Conservation (phyloP, 2,329 filamentous ascomycete species). For the Colletotrichum higginsianum region DNA sequence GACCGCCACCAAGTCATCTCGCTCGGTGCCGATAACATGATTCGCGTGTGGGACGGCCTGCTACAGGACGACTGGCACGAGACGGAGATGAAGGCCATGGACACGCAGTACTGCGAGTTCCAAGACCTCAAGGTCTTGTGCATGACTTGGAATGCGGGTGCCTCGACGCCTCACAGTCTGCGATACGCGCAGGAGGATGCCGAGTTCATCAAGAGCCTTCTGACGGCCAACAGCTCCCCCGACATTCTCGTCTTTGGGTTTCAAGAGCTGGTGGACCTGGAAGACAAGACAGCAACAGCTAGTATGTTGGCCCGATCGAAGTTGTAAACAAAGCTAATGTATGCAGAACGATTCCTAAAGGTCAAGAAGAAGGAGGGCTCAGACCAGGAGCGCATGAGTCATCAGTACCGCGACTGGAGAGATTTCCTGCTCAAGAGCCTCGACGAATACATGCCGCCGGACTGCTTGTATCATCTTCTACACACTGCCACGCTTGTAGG, state of each 20-base stretch:
- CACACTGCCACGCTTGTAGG: slow-evolving; percentile 94
- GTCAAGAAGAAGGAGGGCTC: slow-evolving; percentile 88
- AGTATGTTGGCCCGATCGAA: slow-evolving; percentile 65
- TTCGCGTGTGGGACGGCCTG: slow-evolving; percentile 93
- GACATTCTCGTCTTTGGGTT: slow-evolving; percentile 97
- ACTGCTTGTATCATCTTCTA: slow-evolving; percentile 86
- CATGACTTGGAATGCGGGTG: slow-evolving; percentile 97
- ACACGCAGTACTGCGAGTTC: slow-evolving; percentile 88
- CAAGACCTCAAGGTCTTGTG: slow-evolving; percentile 84
- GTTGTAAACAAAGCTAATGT: slow-evolving; percentile 47
- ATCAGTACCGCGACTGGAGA: slow-evolving; percentile 96
- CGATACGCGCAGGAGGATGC: slow-evolving; percentile 79
- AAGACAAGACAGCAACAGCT: slow-evolving; percentile 98
- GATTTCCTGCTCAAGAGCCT: slow-evolving; percentile 88
- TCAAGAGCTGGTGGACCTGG: slow-evolving; percentile 97
- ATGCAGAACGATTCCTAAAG: slow-evolving; percentile 84
- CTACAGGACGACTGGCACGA: slow-evolving; percentile 97
- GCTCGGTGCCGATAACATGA: slow-evolving; percentile 86
- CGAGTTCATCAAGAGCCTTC: slow-evolving; percentile 84
- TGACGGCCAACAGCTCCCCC: slow-evolving; percentile 82
- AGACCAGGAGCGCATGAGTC: slow-evolving; percentile 93
- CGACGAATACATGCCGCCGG: slow-evolving; percentile 84
- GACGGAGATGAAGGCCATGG: slow-evolving; percentile 85
- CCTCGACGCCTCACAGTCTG: slow-evolving; percentile 89
- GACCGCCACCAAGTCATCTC: slow-evolving; percentile 89